phyloP scores from a whole-genome alignment of 2,329 filamentous ascomycete genomes.

The Penicillium psychrosexuale region DNA sequence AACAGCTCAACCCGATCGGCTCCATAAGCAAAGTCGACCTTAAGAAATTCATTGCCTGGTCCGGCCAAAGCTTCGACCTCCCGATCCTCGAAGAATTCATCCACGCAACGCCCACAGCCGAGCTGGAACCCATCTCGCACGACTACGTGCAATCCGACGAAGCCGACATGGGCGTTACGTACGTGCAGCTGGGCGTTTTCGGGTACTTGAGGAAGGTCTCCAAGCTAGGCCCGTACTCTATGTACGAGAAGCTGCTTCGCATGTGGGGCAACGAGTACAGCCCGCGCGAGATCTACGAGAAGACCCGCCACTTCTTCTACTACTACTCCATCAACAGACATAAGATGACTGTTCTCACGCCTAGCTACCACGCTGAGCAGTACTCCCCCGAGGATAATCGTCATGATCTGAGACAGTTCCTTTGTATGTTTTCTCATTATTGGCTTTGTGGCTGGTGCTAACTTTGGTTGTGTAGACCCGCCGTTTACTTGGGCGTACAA shows the following conservation, averaged over 20 bases:
- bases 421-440: slow-evolving; percentile 34
- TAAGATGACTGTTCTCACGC: slow-evolving; percentile 61
- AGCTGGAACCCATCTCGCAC: slow-evolving; percentile 62
- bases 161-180: slow-evolving; percentile 53
- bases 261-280: slow-evolving; percentile 45
- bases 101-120: slow-evolving; percentile 59
- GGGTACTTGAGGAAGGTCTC: slow-evolving; percentile 54
- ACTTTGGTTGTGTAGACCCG: slow-evolving; percentile 25
- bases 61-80: slow-evolving; percentile 56
- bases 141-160: slow-evolving; percentile 7
- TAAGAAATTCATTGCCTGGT: slow-evolving; percentile 69
- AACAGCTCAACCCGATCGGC: slow-evolving; percentile 38
- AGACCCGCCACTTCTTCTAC: slow-evolving; percentile 45
- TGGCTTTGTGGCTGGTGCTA: not conserved
- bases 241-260: slow-evolving; percentile 53
- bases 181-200: slow-evolving; percentile 53
- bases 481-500: slow-evolving; percentile 46
- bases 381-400: slow-evolving; percentile 59
- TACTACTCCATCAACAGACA: slow-evolving; percentile 63
- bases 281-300: slow-evolving; percentile 47
- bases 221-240: slow-evolving; percentile 54
- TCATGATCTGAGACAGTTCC: slow-evolving; percentile 56
- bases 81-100: slow-evolving; percentile 66
- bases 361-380: slow-evolving; percentile 51
- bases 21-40: slow-evolving; percentile 64